These are phyloP conservation scores for Sungouiozyma ichnusensis DNA, from an alignment of 805 yeast species.

Conservation along the genomic window DNA sequence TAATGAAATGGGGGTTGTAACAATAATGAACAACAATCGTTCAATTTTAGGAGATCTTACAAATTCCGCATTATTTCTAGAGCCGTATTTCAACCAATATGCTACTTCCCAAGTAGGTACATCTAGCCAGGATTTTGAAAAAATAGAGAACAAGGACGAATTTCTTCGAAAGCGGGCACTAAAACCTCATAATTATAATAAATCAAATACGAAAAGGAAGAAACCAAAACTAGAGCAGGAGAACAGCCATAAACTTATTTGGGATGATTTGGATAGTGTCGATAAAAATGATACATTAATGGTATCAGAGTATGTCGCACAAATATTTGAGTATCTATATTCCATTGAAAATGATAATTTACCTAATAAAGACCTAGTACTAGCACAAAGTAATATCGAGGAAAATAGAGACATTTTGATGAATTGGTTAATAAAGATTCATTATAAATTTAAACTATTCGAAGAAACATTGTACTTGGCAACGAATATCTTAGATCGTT, in stretches of 20 bases:
- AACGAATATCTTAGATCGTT: constrained; percentile 75
- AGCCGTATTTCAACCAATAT: background rate
- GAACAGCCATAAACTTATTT: constrained; percentile 4
- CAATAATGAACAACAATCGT: background rate
- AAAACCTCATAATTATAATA: constrained; percentile 1
- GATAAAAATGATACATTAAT: constrained; percentile 70
- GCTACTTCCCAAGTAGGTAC: too few species aligned
- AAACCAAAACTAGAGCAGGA: background rate
- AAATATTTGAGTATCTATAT: constrained; percentile 69
- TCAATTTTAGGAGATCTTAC: constrained; percentile 1
- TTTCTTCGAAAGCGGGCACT: background rate
- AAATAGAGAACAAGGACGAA: background rate
- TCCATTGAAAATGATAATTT: constrained; percentile 57
- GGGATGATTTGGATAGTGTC: constrained; percentile 71
- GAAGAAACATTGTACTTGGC: constrained; percentile 81
- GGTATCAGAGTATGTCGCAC: constrained; percentile 85
- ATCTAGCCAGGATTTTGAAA: too few species aligned
- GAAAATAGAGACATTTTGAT: constrained; percentile 59
- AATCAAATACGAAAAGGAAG: background rate
- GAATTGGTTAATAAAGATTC: constrained; percentile 87
- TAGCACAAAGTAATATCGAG: constrained; percentile 31
- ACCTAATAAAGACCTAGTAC: constrained; percentile 34
- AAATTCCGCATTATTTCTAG: background rate
- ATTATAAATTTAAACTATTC: constrained; percentile 62
- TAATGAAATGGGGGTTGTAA: too few species aligned